Percentiles rank a stretch among this genome's conserved stretches.
Evolutionary conservation across 139 green algal species (phyloP).

Genomic region (Picochlorum sp.): DNA sequence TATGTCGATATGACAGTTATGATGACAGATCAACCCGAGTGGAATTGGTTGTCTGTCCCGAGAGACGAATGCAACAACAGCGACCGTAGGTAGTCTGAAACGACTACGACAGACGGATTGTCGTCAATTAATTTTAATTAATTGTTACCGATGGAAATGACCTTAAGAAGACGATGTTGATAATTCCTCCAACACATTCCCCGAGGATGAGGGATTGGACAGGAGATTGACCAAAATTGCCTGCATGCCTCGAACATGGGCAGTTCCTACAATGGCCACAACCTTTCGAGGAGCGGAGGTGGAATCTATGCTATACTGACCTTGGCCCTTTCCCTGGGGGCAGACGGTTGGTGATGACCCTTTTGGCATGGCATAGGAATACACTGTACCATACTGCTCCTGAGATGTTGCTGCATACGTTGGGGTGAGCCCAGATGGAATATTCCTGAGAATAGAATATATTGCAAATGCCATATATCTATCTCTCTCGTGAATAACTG

Average conservation of each 20-base stretch:
- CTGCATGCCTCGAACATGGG: constrained; percentile 74
- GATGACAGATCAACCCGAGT: no score
- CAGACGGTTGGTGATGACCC: constrained; percentile 18
- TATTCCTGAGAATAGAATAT: constrained; percentile 45
- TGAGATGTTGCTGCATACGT: constrained; percentile 36
- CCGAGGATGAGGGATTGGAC: not conserved
- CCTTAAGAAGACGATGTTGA: no score
- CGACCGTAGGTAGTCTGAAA: constrained; percentile 1
- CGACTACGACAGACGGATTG: constrained; percentile 11
- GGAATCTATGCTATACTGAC: constrained; percentile 42
- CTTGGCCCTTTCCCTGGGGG: constrained; percentile 58
- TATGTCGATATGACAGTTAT: no score
- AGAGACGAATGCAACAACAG: constrained; percentile 7
- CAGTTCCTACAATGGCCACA: constrained; percentile 75
- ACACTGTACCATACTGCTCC: constrained; percentile 21
- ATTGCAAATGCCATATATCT: constrained; percentile 65
- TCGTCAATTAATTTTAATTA: not conserved
- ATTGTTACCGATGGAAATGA: no score
- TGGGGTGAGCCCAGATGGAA: constrained; percentile 23
- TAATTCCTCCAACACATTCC: no score
- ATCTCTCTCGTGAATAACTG: constrained; percentile 71
- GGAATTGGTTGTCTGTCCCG: constrained; percentile 9
- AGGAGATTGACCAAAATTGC: constrained; percentile 34
- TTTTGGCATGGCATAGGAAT: constrained; percentile 57
- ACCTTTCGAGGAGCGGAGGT: constrained; percentile 27